phyloP scores from a whole-genome alignment of 305 asterid genomes.

The Solanum hybrid region DNA sequence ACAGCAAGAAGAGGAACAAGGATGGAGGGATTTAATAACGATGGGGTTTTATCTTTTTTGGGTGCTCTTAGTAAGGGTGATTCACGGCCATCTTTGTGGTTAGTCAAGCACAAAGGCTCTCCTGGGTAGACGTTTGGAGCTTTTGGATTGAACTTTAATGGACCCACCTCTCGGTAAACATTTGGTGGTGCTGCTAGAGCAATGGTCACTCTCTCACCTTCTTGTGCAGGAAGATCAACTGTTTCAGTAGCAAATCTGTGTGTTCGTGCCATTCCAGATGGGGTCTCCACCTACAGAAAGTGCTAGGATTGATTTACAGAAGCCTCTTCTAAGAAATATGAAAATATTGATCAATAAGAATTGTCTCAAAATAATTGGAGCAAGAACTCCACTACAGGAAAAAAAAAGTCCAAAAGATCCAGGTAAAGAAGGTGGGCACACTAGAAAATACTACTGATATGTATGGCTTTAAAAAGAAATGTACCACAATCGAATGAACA shows the following conservation, averaged over 20 bases:
- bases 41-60: slow-evolving; percentile 36
- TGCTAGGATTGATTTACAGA: neutral
- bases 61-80: slow-evolving; percentile 77
- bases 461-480: neutral
- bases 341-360: neutral
- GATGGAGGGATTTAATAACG: slow-evolving; percentile 56
- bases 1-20: slow-evolving; percentile 56
- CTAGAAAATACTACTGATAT: neutral
- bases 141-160: slow-evolving; percentile 66
- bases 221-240: slow-evolving; percentile 87
- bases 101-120: slow-evolving; percentile 86
- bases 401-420: neutral
- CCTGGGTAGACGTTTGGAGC: slow-evolving; percentile 78
- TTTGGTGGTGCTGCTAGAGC: slow-evolving; percentile 74
- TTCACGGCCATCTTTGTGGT: slow-evolving; percentile 82
- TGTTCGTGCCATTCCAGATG: slow-evolving; percentile 83
- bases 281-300: slow-evolving; percentile 72
- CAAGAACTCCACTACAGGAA: neutral
- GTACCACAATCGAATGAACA: slow-evolving; percentile 90
- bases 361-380: neutral
- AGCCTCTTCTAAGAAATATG: neutral
- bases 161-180: slow-evolving; percentile 67
- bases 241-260: slow-evolving; percentile 95
- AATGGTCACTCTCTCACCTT: slow-evolving; percentile 92
- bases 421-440: neutral